Base-by-base conservation (phyloP, 139 green algal species). In the Coelastrella sp. region DNA sequence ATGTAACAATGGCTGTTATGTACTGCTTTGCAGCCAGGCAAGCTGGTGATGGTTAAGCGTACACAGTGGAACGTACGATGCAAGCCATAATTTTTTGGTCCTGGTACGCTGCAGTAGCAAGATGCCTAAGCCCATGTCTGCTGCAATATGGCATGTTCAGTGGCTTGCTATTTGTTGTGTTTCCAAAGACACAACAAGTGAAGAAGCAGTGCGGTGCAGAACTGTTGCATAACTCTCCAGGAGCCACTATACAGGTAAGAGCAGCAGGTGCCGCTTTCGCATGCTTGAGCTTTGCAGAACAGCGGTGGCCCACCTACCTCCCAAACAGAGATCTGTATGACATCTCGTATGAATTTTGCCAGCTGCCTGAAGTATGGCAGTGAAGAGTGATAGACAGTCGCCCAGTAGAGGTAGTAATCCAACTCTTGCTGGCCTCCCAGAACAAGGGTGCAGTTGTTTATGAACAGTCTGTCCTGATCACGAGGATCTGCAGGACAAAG, bases 311-410 rank as follows among this genome's bases (percentile, higher is more conserved):
- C 10, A 72, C 82, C 7, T 24, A 81, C 84, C 84, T 88, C 20
- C 84, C 84, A 88, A 7, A 24, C 20, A 6, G 10, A 35, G 56
- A 88, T 58, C 7, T 81, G 5, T 20, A 88, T 88, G 19, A 81
- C 56, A 57, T 88, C 84, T 9, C 8, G 19, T 5, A 88, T 88
- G 68, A 88, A 88, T 35, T 80, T 80, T n/a, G 84, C 66, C 22
- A 72, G 49, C 68, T 80, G 35, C 84, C 72, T 80, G 84, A 88
- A 88, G 84, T 72, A 88, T 11, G 84, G 84, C 68, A 88, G 68
- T 6, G 19, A n/a, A 6, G 84, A 88, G n/a, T 80, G 66, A 17
- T 88, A 88, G 8, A 88, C 84, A 57, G 84, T 88, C 0, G 22
- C 84, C 84, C 84, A 88, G 19, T 81, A 88, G 6, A 80, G 35